Evolutionary conservation across 2,329 filamentous ascomycete genomes (phyloP).

Genomic region (Monosporascus sp.): DNA sequence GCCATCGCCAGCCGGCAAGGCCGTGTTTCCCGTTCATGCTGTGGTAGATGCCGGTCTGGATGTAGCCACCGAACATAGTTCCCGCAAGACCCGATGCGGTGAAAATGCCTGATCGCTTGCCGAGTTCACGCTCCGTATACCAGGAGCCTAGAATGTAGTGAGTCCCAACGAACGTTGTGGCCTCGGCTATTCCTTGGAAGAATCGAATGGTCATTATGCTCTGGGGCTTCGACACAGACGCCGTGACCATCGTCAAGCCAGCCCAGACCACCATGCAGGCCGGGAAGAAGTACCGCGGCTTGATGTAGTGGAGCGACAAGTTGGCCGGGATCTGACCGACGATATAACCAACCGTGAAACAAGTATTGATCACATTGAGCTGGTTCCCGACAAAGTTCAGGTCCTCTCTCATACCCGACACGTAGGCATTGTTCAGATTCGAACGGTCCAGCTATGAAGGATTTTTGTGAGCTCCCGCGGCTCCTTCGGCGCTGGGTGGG

Average conservation of each 20-base stretch:
- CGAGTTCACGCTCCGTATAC: slow-evolving; percentile 57
- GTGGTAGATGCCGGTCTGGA: slow-evolving; percentile 49
- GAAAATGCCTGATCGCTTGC: slow-evolving; percentile 57
- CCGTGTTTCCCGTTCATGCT: slow-evolving; percentile 41
- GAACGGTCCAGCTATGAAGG: slow-evolving; percentile 39
- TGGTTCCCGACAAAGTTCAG: slow-evolving; percentile 42
- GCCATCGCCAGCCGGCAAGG: slow-evolving; percentile 51
- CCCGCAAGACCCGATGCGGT: slow-evolving; percentile 55
- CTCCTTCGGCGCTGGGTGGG: background rate
- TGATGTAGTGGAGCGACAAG: slow-evolving; percentile 57
- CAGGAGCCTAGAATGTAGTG: slow-evolving; percentile 58
- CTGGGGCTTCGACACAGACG: slow-evolving; percentile 43
- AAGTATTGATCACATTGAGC: slow-evolving; percentile 49
- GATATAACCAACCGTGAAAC: slow-evolving; percentile 39
- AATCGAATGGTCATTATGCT: slow-evolving; percentile 57
- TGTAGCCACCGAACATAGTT: slow-evolving; percentile 58
- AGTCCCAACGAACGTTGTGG: slow-evolving; percentile 51
- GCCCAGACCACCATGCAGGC: slow-evolving; percentile 61
- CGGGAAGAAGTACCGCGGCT: slow-evolving; percentile 60
- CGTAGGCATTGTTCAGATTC: slow-evolving; percentile 50
- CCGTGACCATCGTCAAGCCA: slow-evolving; percentile 57
- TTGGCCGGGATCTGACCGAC: slow-evolving; percentile 59
- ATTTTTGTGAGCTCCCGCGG: background rate
- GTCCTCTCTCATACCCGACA: slow-evolving; percentile 49
- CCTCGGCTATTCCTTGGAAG: slow-evolving; percentile 51